phyloP scores from a whole-genome alignment of 1,284 basidiomycete species.

The Puccinia hordei region DNA sequence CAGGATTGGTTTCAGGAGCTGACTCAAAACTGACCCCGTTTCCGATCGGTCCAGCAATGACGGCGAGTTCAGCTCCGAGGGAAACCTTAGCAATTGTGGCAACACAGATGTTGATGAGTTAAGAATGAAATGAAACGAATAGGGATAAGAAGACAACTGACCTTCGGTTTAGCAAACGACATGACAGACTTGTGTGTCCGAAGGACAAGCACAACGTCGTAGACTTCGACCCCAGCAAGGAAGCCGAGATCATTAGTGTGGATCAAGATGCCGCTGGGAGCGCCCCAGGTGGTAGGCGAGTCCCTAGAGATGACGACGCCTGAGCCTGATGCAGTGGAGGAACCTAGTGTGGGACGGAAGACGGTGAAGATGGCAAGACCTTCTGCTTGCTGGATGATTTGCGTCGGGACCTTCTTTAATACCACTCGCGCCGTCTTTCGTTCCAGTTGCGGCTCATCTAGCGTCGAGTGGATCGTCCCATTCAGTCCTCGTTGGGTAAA shows the following conservation, averaged over 20 bases:
- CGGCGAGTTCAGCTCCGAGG: conserved; percentile 57
- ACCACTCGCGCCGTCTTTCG: conserved; percentile 57
- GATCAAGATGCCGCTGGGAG: conserved; percentile 52
- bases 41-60: conserved; percentile 59
- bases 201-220: conserved; percentile 60
- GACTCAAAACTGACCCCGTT: conserved; percentile 58
- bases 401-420: conserved; percentile 57
- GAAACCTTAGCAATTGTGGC: conserved; percentile 56
- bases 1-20: conserved; percentile 55
- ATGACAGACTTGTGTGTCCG: conserved; percentile 56
- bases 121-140: not conserved
- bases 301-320: conserved; percentile 52
- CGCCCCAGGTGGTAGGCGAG: conserved; percentile 54
- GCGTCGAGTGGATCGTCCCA: conserved; percentile 23
- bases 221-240: conserved; percentile 59
- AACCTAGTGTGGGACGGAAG: conserved; percentile 50
- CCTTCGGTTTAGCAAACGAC: conserved; percentile 48
- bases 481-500: conserved; percentile 45
- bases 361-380: conserved; percentile 58
- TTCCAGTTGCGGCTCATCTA: conserved; percentile 50
- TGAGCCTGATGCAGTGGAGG: conserved; percentile 16
- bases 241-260: conserved; percentile 58
- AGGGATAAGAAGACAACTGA: not conserved
- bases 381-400: conserved; percentile 45
- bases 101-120: conserved; percentile 49